Evolutionary conservation across 352 stramenopile genomes (phyloP).

Genomic region (Pythium brachiatum): DNA sequence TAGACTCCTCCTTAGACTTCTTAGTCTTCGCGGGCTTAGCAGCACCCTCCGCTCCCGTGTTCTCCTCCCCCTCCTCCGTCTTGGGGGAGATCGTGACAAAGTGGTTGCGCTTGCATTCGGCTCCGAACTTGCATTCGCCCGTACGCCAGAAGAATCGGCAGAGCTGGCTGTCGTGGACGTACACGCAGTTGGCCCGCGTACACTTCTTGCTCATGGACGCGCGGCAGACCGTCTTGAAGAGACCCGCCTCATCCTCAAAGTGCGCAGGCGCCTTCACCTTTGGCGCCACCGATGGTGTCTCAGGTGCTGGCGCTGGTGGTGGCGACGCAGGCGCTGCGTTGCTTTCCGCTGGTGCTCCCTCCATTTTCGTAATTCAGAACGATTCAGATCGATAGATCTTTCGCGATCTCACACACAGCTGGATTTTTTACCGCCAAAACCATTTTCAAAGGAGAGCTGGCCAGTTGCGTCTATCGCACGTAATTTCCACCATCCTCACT

Average conservation of each 20-base stretch:
- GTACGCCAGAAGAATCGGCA: constrained; percentile 47
- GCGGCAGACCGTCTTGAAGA: constrained; percentile 65
- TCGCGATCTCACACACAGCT: not conserved
- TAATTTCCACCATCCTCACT: constrained; percentile 4
- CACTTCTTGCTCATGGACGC: constrained; percentile 45
- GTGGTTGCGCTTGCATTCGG: constrained; percentile 58
- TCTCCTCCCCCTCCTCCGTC: constrained; percentile 15
- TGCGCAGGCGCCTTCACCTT: constrained; percentile 25
- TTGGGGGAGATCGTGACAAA: constrained; percentile 37
- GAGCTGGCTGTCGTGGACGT: constrained; percentile 55
- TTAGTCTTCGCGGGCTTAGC: constrained; percentile 10
- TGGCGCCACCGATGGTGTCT: not conserved
- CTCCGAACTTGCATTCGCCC: constrained; percentile 51
- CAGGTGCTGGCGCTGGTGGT: constrained; percentile 2
- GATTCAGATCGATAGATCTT: constrained; percentile 5
- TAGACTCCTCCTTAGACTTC: constrained; percentile 16
- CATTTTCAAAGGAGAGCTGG: constrained; percentile 4
- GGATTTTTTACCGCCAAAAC: constrained; percentile 25
- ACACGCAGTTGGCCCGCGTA: constrained; percentile 32
- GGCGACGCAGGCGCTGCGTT: not conserved
- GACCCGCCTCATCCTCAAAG: constrained; percentile 48
- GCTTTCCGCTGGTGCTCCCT: constrained; percentile 5
- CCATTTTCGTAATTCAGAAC: constrained; percentile 12
- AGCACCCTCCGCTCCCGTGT: constrained; percentile 37
- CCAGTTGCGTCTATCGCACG: not conserved